Conservation (phyloP, 2,329 filamentous ascomycete species). For the Davidsoniella eucalypti region DNA sequence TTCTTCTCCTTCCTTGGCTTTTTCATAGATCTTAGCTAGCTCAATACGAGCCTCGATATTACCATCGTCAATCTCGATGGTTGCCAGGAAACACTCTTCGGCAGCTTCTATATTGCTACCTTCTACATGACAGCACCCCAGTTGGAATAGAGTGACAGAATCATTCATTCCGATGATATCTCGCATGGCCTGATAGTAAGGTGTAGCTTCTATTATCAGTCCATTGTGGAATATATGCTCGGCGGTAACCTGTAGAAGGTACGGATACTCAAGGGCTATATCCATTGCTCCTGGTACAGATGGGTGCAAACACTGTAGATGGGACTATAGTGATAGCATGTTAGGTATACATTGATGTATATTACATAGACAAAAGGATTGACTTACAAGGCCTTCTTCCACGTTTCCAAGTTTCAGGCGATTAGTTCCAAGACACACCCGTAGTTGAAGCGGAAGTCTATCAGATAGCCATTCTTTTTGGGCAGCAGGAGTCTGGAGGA, state of each 20-base stretch:
- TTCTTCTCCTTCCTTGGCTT: slow-evolving; percentile 52
- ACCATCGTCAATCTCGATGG: slow-evolving; percentile 54
- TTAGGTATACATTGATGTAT: slow-evolving; percentile 8
- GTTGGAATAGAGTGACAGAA: slow-evolving; percentile 33
- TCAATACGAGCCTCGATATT: slow-evolving; percentile 64
- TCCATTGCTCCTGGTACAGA: slow-evolving; percentile 20
- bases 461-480: slow-evolving; percentile 43
- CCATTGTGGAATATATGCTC: slow-evolving; percentile 28
- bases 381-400: slow-evolving; percentile 56
- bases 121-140: slow-evolving; percentile 54
- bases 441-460: slow-evolving; percentile 62
- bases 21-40: slow-evolving; percentile 73
- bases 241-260: slow-evolving; percentile 59
- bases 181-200: slow-evolving; percentile 39
- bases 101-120: slow-evolving; percentile 49
- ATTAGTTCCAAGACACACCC: slow-evolving; percentile 69
- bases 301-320: slow-evolving; percentile 56
- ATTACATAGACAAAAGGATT: background rate
- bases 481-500: slow-evolving; percentile 42
- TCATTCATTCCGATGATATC: slow-evolving; percentile 32
- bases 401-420: slow-evolving; percentile 54
- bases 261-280: slow-evolving; percentile 41
- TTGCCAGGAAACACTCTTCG: slow-evolving; percentile 58
- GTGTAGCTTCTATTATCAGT: slow-evolving; percentile 27
- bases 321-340: slow-evolving; percentile 20